Evolutionary conservation across 441 rosid species (phyloP), one percentile per base, ranked within the genome.

Genomic region (Biscutella auriculata): DNA sequence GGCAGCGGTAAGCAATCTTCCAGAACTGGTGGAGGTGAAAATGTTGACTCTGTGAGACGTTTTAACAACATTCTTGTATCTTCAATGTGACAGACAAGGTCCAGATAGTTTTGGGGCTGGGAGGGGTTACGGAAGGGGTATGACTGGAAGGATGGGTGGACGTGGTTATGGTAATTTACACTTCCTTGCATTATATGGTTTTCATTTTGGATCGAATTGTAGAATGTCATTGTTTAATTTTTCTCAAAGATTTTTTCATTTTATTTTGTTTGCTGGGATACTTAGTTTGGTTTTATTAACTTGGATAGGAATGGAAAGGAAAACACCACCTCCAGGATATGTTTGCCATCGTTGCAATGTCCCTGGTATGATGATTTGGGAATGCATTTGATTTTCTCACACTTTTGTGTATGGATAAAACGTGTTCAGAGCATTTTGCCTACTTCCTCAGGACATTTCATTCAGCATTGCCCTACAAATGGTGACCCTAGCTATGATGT

Each of bases 401-500:
- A 6, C 3, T 12, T 19, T 44, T 56, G 12, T 3, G 11, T 51
- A 40, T 50, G 57, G 39, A 21, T 59, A 36, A 45, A 28, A 42
- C 6, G 11, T 49, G 40, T 27, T 49, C 33, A 69, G 26, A 65
- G 29, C 46, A 5, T 53, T 51, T 39, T 23, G 5, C 37, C 54
- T 48, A 12, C 35, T 35, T 25, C 23, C 47, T 54, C 81, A 89
- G 99, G 99, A 15, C 99, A 94, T 77, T 90, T 83, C 70, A 90
- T 94, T 69, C 99, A 94, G 76, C 99, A 94, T 66, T 94, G 97
- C n/a, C n/a, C n/a, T n/a, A n/a, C n/a, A n/a, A n/a, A n/a, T n/a
- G n/a, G n/a, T n/a, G n/a, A n/a, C n/a, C 48, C 99, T 26, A 82
- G 44, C 67, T 94, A 70, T 61, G 96, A 94, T 72, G 76, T 94